phyloP scores from a whole-genome alignment of 768 basidiomycete genomes.

The Naganishia randhawae region DNA sequence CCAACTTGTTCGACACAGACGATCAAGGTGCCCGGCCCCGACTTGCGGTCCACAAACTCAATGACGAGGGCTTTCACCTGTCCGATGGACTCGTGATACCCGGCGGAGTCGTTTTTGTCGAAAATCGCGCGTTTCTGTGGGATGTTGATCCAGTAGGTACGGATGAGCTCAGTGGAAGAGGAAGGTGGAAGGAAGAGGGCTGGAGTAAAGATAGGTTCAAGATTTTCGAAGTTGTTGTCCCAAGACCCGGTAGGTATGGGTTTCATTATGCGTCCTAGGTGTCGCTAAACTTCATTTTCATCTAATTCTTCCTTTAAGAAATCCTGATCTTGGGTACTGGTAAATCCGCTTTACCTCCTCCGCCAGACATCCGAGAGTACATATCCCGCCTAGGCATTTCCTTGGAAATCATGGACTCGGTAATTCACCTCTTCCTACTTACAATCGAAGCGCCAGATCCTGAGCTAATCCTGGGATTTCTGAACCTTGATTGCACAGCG shows the following conservation, averaged over 20 bases:
- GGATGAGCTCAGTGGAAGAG: slow-evolving; percentile 30
- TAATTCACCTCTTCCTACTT: slow-evolving; percentile 49
- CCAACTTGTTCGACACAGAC: slow-evolving; percentile 29
- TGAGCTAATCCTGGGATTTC: background rate
- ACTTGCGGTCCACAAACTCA: slow-evolving; percentile 45
- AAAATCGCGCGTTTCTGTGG: slow-evolving; percentile 86
- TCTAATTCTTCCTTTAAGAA: slow-evolving; percentile 56
- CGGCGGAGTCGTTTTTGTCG: slow-evolving; percentile 75
- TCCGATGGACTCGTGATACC: slow-evolving; percentile 66
- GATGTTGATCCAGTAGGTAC: slow-evolving; percentile 61
- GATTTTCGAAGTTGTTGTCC: slow-evolving; percentile 74
- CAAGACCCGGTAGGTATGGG: slow-evolving; percentile 71
- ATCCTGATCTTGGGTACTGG: slow-evolving; percentile 89
- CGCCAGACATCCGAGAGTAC: slow-evolving; percentile 63
- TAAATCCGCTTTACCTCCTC: slow-evolving; percentile 64
- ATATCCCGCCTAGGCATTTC: slow-evolving; percentile 75
- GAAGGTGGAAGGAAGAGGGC: slow-evolving; percentile 56
- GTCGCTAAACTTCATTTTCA: background rate
- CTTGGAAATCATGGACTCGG: slow-evolving; percentile 83
- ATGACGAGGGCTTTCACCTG: slow-evolving; percentile 43
- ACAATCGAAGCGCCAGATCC: background rate
- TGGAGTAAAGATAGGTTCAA: slow-evolving; percentile 74
- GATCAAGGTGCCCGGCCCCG: slow-evolving; percentile 29
- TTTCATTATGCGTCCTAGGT: background rate
- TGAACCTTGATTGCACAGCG: slow-evolving; percentile 53